A percentile compares a stretch with the other conserved stretches of the same genome.
Evolutionary conservation across 2,329 filamentous ascomycete genomes (phyloP).

Genomic region (Penicillium sp.): DNA sequence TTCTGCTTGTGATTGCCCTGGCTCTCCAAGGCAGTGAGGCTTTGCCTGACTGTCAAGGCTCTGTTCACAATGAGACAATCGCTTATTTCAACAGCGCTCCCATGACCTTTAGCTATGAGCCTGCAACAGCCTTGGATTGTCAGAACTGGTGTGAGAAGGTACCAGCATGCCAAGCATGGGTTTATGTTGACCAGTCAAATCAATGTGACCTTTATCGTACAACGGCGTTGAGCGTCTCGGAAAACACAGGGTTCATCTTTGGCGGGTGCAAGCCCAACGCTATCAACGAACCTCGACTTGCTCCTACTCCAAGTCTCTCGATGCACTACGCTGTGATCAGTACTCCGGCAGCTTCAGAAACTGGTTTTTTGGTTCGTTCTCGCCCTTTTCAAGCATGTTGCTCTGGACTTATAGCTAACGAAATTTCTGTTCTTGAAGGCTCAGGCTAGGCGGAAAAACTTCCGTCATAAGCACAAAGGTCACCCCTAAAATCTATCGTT

Average conservation of each 20-base stretch:
- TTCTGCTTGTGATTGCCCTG: slow-evolving; percentile 1
- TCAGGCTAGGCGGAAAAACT: not conserved
- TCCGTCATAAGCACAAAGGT: slow-evolving; percentile 2
- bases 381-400: not conserved
- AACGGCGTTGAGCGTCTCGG: slow-evolving; percentile 1
- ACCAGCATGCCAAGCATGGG: not conserved
- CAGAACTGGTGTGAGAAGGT: not conserved
- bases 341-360: slow-evolving; percentile 1
- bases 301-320: not conserved
- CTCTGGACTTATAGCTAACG: not conserved
- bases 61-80: not conserved
- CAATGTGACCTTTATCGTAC: slow-evolving; percentile 4
- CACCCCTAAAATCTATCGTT: not conserved
- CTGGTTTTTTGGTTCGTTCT: not conserved
- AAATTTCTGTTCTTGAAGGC: not conserved
- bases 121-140: not conserved
- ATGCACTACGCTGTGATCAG: not conserved
- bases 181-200: slow-evolving; percentile 3
- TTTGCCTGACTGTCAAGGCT: not conserved
- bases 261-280: not conserved
- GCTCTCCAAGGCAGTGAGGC: not conserved
- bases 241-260: slow-evolving; percentile 1
- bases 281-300: not conserved
- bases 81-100: slow-evolving; percentile 2
- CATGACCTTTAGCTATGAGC: slow-evolving; percentile 3